Base-by-base conservation (phyloP, 306 rosid genomes). In the Lagenaria siceraria region DNA sequence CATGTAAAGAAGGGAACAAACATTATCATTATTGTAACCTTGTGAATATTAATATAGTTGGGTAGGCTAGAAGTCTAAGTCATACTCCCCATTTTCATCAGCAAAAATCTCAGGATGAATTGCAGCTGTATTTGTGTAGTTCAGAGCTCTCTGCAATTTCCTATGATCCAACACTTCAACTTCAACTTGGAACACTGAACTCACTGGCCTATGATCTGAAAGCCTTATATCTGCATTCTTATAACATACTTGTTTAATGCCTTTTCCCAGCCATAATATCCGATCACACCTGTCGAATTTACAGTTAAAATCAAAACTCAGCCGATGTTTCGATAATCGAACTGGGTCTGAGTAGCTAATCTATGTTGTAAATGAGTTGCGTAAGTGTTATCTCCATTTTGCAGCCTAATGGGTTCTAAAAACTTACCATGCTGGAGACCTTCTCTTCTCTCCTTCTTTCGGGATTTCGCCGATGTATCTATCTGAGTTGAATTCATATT, bases 381-480 rank as follows among this genome's bases (percentile, higher is more conserved):
- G 6, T 33, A 33, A 33, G 5, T 40, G 11, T 36, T 42, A 42
- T 42, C 10, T 9, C 48, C 48, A 10, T 42, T 42, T 11, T 49
- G 25, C 33, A 76, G 48, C 61, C 21, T 59, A 54, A 10, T 48
- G 24, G 75, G 13, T 48, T 58, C 33, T 13, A 38, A 53, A 60
- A 77, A 82, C 89, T 85, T 77, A 95, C 99, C 99, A 95, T 51
- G 99, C 99, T 49, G 99, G 99, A 79, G 97, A 84, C 85, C 99
- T 87, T 74, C 73, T 94, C 91, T 92, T 92, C 80, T 90, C 97
- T 19, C 97, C 96, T 77, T 94, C 98, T 84, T 83, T 92, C 10
- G 86, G 89, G 74, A 77, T 83, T 85, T 89, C 92, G 24, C 99
- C 97, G 22, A 88, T 84, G 81, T 90, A 95, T 90, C 84, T 86